Conservation (phyloP, 2,329 filamentous ascomycete species). For the Colletotrichum sublineola region DNA sequence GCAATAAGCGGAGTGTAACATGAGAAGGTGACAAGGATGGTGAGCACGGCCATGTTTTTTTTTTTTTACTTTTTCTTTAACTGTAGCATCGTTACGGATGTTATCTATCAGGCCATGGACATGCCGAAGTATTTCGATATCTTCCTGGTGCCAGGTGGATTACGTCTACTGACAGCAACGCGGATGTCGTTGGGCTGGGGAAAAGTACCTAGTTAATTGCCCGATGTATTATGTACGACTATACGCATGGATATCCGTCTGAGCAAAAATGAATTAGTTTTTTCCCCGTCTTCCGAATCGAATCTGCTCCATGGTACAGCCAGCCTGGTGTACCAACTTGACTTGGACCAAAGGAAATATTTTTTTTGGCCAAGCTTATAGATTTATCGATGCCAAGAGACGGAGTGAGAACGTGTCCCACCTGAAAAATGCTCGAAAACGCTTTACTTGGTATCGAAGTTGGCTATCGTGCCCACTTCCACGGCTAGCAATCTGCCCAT, state of each 20-base stretch:
- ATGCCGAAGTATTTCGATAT: not conserved
- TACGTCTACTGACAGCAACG: not conserved
- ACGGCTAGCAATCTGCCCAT: slow-evolving; percentile 18
- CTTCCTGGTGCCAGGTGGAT: not conserved
- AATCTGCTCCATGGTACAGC: not conserved
- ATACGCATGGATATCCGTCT: slow-evolving; percentile 29
- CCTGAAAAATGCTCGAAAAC: not conserved
- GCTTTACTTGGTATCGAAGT: slow-evolving; percentile 3
- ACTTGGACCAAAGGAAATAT: not conserved
- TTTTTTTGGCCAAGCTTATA: not conserved
- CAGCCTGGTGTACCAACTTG: not conserved
- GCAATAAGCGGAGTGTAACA: slow-evolving; percentile 1
- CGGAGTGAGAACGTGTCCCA: not conserved
- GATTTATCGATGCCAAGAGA: too few species aligned
- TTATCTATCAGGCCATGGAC: not conserved
- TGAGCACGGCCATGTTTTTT: not conserved
- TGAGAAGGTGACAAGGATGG: not conserved
- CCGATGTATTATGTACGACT: slow-evolving; percentile 36
- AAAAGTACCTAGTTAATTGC: not conserved
- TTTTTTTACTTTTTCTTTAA: not conserved
- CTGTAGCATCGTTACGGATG: not conserved
- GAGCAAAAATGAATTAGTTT: slow-evolving; percentile 15
- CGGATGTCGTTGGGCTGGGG: not conserved
- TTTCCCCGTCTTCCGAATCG: not conserved
- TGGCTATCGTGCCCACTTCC: not conserved